Evolutionary conservation across 164 flowering plant species (phyloP).

Genomic region (Amborella trichopoda): DNA sequence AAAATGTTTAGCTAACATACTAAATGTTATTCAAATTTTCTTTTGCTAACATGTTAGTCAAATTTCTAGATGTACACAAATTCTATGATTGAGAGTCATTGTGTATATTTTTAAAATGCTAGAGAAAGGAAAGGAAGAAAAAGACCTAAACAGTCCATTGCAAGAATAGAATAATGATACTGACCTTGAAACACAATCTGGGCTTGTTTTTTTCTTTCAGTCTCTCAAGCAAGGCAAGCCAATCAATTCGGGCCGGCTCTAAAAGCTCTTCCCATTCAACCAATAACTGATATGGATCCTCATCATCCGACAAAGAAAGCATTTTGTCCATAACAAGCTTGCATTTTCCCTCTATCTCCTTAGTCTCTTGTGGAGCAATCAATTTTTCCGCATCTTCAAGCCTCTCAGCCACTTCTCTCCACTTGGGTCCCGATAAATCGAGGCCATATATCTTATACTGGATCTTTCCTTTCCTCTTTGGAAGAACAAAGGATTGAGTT

Average conservation of each 20-base stretch:
- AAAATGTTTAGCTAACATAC: no score
- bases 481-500: conserved; percentile 27
- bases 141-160: not conserved
- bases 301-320: conserved; percentile 36
- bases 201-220: conserved; percentile 27
- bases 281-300: conserved; percentile 47
- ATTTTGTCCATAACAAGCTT: conserved; percentile 57
- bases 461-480: conserved; percentile 69
- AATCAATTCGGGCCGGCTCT: conserved; percentile 64
- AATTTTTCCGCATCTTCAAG: conserved; percentile 42
- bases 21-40: no score
- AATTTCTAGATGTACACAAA: no score
- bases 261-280: conserved; percentile 80
- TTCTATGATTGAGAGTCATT: no score
- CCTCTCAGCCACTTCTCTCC: conserved; percentile 75
- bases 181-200: conserved; percentile 50
- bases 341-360: conserved; percentile 66
- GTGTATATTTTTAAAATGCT: no score
- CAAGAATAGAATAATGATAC: not conserved
- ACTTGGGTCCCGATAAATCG: conserved; percentile 68
- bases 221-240: conserved; percentile 59
- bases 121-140: not conserved
- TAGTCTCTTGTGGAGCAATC: conserved; percentile 54
- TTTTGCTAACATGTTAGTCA: no score
- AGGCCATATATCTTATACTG: conserved; percentile 84